Conservation (phyloP, 176 grass and related monocot genomes). For the Dendrocalamus sinicus region DNA sequence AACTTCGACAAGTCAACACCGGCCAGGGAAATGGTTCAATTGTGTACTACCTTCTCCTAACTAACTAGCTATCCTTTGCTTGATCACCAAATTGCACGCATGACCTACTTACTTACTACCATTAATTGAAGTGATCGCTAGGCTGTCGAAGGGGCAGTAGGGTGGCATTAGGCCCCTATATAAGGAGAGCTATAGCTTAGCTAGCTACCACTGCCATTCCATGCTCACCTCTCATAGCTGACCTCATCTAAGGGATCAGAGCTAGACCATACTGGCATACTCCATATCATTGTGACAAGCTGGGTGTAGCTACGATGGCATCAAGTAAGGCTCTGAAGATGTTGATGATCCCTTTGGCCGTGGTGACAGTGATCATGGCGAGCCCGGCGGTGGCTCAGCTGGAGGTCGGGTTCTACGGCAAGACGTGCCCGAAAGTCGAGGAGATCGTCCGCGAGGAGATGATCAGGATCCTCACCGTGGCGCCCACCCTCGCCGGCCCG, state of each 20-base stretch:
- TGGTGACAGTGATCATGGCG: neutral
- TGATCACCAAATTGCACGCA: neutral
- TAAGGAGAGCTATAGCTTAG: neutral
- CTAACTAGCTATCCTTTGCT: neutral
- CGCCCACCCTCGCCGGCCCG: slow-evolving; percentile 33
- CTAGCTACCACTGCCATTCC: neutral
- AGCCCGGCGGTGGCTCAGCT: slow-evolving; percentile 19
- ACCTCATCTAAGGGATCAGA: neutral
- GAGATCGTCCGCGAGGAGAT: slow-evolving; percentile 35
- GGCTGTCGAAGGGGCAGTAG: neutral
- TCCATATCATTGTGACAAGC: neutral
- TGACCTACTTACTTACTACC: slow-evolving; percentile 27
- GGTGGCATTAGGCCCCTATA: neutral
- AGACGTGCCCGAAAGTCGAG: slow-evolving; percentile 23
- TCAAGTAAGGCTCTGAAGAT: neutral
- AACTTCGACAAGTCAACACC: neutral
- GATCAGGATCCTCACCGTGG: neutral
- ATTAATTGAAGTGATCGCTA: slow-evolving; percentile 9
- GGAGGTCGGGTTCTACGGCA: slow-evolving; percentile 33
- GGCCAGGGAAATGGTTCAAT: neutral
- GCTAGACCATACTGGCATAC: neutral
- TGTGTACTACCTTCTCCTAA: neutral
- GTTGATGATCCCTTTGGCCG: neutral
- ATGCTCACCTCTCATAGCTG: neutral
- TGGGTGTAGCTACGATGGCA: neutral